phyloP scores from a whole-genome alignment of 2,329 filamentous ascomycete species.

The Chrysoporthe cubensis region DNA sequence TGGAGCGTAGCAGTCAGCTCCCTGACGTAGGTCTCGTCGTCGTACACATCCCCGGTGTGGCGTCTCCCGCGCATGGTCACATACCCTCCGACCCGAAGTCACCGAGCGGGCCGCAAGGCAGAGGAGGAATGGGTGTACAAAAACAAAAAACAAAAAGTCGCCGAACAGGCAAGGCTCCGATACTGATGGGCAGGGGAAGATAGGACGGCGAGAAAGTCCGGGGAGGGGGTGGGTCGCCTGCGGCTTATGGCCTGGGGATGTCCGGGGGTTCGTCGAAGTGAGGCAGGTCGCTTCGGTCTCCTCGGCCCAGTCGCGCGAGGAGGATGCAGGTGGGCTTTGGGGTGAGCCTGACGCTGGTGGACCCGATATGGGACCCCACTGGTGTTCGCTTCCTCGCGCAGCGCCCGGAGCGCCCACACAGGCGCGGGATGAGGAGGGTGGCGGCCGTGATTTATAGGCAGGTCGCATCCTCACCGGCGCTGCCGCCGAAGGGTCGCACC shows the following conservation, averaged over 20 bases:
- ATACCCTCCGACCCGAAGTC: not conserved
- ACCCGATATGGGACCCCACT: too few relatives aligned
- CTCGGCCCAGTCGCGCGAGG: too few relatives aligned
- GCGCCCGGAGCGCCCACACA: not conserved
- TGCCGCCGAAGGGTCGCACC: not conserved
- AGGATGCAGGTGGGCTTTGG: too few relatives aligned
- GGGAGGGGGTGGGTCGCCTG: not conserved
- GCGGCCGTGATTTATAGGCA: not conserved
- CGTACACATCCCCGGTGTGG: constrained; percentile 20
- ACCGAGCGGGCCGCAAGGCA: too few relatives aligned
- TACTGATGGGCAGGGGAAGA: too few relatives aligned
- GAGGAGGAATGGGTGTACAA: too few relatives aligned
- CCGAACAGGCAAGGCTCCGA: too few relatives aligned
- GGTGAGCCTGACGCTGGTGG: too few relatives aligned
- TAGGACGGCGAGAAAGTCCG: not conserved
- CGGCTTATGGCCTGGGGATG: constrained; percentile 26
- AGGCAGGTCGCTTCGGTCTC: not conserved
- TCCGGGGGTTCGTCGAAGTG: constrained; percentile 16
- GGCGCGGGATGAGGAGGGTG: not conserved
- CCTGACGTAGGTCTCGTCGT: constrained; percentile 28
- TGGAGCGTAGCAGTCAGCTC: constrained; percentile 24
- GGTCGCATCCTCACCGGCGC: not conserved
- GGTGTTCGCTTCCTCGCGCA: too few relatives aligned
- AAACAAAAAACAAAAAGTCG: too few relatives aligned
- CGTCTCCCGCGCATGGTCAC: constrained; percentile 41